Percentiles rank a stretch among this genome's conserved stretches.
These are phyloP conservation scores for Pisolithus orientalis DNA, from an alignment of 768 basidiomycete genomes.

Conservation along the genomic window DNA sequence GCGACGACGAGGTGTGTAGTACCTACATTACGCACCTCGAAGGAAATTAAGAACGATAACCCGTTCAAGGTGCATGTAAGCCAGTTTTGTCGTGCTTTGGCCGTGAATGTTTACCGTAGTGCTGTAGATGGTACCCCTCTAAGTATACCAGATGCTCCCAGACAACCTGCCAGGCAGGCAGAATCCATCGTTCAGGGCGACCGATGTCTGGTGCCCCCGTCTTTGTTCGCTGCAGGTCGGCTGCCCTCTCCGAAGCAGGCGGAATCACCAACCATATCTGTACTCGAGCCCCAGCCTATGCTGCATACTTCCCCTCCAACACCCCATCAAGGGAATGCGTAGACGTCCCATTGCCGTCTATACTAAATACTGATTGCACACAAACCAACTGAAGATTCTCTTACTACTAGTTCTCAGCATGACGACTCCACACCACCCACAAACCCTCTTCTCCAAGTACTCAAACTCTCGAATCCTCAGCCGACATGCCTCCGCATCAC, in stretches of 20 bases:
- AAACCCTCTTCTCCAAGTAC: conserved; percentile 20
- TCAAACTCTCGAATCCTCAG: neutral
- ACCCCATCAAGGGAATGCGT: neutral
- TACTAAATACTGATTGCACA: too few species aligned
- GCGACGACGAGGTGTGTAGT: neutral
- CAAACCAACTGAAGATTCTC: too few species aligned
- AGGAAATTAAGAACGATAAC: conserved; percentile 6
- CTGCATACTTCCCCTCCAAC: neutral
- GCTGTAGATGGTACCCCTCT: neutral
- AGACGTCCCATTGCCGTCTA: neutral
- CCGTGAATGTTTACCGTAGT: neutral
- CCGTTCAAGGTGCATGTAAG: neutral
- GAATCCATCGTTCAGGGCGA: neutral
- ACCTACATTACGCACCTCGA: neutral
- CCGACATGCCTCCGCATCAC: neutral
- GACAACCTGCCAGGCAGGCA: conserved; percentile 30
- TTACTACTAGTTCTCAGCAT: too few species aligned
- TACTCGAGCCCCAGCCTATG: conserved; percentile 9
- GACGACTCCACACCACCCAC: neutral
- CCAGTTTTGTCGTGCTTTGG: neutral
- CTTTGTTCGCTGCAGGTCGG: conserved; percentile 8
- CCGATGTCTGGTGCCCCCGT: neutral
- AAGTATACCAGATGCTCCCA: too few species aligned
- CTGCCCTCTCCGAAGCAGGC: conserved; percentile 2
- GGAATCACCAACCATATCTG: conserved; percentile 15